Evolutionary conservation across 495 filamentous ascomycete species (phyloP), one percentile per base, ranked within the genome.

Genomic region (Aspergillus olivimuriae): DNA sequence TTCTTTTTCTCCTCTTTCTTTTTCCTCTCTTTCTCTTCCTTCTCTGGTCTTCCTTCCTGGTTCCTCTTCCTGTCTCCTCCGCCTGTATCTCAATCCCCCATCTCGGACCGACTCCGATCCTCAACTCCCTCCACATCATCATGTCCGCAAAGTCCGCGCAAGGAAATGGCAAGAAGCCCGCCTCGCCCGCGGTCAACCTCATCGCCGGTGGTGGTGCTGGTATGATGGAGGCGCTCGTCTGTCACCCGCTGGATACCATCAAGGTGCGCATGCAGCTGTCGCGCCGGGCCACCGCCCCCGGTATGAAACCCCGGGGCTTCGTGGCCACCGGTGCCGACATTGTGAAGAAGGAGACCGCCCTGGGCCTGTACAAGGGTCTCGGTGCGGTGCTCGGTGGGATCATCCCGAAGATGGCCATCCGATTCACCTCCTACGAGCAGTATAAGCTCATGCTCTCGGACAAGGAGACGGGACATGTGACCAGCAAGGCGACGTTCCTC

Each of bases 241-340:
- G 94, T 68, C 94, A 99, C 73, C 94, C 94, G 44, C 76, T 99
- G 22, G 90, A 95, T 60, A 95, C 89, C 19, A 91, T 96, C 73
- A 95, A 99, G 80, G 94, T 99, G 41, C 94, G 94, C 50, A 99
- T 99, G 94, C 94, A 99, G 70, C 83, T 99, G 22, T 97, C 92
- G 22, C 76, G 85, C 36, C 80, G 94, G 56, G 86, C 86, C 37
- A 77, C 83, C 39, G 78, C 80, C 11, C 90, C 88, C 32, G 92
- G 92, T 43, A 72, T 63, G 34, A 85, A 89, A 56, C 78, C 83
- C 50, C 86, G 88, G 49, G 89, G 92, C 28, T 99, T 99, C 74
- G 65, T 95, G 37, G 68, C 68, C 8, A 97, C 94, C 7, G 92
- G 94, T 39, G 69, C 69, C 44, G 88, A 96, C 30, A 96, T 99